Base-by-base conservation (phyloP, 2,329 filamentous ascomycete genomes). In the Eurotiales sp. region DNA sequence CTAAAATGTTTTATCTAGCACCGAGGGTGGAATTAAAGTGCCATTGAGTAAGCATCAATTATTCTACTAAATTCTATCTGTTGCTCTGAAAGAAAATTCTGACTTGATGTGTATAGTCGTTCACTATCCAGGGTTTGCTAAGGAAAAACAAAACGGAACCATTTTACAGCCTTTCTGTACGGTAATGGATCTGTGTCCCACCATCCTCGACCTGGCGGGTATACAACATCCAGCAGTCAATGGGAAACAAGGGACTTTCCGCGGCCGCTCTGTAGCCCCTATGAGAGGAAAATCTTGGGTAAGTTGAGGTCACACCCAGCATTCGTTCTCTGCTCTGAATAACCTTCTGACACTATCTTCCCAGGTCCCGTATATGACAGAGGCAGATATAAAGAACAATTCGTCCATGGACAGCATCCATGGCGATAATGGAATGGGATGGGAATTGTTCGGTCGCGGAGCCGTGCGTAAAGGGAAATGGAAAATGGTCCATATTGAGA, bases 401-500 rank as follows among this genome's bases (percentile, higher is more conserved):
- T 32, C 29, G 8, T 32, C 29, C 4, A 32, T 32, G 29, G 29
- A 32, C 29, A 32, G 29, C 14, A 32, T 32, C 10, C 29, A 32
- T 32, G 29, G 29, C 29, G 59, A 64, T 17, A 48, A 53, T 14
- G 59, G 63, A 10, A 54, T 54, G 17, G 64, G 63, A 5, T 67
- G 65, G 60, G 70, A 73, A 56, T 57, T 69, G 6, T 63, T 61
- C 44, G 69, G 67, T 11, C 61, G 60, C 3, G 61, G 59, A 15
- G 70, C 66, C 4, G 57, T 72, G 29, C 58, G 69, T 4, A 63
- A 65, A 37, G 67, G 68, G 2, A 61, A 63, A 22, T 72, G 64
- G 61, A 70, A 69, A 43, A 46, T 66, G 8, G 69, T 76, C 42
- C 78, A 73, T 59, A 74, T 79, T 48, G 74, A 74, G 2, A 72